Evolutionary conservation across 345 rosid species (phyloP).

Genomic region (thale cress (Arabidopsis thaliana)): TAIR10.1 NC_003070.9:29519001-29519500

Average conservation of each 20-base stretch:
- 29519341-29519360: not conserved
- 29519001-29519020: not conserved
- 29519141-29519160: constrained; percentile 19
- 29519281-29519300: constrained; percentile 41
- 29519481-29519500: constrained; percentile 32
- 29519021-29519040: constrained; percentile 27
- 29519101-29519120: constrained; percentile 28
- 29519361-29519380: not conserved
- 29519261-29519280: constrained; percentile 27
- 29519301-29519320: not conserved
- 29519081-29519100: constrained; percentile 34
- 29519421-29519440: constrained; percentile 25
- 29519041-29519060: constrained; percentile 41
- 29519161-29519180: constrained; percentile 39
- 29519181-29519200: constrained; percentile 28
- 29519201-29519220: constrained; percentile 8
- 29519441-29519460: constrained; percentile 20
- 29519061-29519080: constrained; percentile 28
- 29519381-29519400: constrained; percentile 12
- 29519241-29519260: constrained; percentile 36
- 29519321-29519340: not conserved
- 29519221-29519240: constrained; percentile 17
- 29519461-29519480: constrained; percentile 20
- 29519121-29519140: constrained; percentile 33
- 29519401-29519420: not conserved